A percentile compares a stretch with the other conserved stretches of the same genome.
phyloP scores from a whole-genome alignment of 768 basidiomycete species.

The Clavulina sp. region DNA sequence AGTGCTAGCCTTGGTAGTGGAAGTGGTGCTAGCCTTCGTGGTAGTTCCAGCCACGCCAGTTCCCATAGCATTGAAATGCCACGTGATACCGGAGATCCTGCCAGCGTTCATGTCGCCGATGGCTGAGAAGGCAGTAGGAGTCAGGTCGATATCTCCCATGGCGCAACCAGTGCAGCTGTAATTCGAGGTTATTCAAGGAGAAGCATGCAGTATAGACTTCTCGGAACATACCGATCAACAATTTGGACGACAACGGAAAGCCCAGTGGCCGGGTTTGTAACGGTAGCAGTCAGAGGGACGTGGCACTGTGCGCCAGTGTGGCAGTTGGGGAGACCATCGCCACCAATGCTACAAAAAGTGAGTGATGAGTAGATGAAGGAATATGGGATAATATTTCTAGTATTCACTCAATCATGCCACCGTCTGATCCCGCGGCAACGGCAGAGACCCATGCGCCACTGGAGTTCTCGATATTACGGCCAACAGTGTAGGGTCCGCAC shows the following conservation, averaged over 20 bases:
- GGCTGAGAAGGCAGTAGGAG: neutral
- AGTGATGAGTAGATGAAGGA: neutral
- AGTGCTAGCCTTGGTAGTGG: too few species aligned
- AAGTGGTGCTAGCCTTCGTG: too few species aligned
- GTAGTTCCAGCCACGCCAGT: too few species aligned
- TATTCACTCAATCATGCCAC: too few species aligned
- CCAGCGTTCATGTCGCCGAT: neutral
- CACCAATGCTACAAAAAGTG: neutral
- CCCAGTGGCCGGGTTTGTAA: neutral
- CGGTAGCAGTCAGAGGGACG: neutral
- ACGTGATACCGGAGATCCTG: neutral
- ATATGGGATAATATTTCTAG: too few species aligned
- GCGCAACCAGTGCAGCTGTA: neutral
- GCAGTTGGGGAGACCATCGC: neutral
- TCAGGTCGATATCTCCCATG: neutral
- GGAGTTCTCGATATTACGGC: neutral
- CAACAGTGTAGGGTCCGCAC: neutral
- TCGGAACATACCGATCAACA: neutral
- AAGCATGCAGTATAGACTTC: too few species aligned
- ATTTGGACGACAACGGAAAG: neutral
- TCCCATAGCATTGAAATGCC: neutral
- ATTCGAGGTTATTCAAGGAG: too few species aligned
- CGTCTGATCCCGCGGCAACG: too few species aligned
- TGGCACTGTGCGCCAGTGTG: neutral
- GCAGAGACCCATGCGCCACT: neutral